Evolutionary conservation across 73 alveolate genomes (phyloP), one percentile per base, ranked within the genome.

Genomic region (Uronychia binucleata): DNA sequence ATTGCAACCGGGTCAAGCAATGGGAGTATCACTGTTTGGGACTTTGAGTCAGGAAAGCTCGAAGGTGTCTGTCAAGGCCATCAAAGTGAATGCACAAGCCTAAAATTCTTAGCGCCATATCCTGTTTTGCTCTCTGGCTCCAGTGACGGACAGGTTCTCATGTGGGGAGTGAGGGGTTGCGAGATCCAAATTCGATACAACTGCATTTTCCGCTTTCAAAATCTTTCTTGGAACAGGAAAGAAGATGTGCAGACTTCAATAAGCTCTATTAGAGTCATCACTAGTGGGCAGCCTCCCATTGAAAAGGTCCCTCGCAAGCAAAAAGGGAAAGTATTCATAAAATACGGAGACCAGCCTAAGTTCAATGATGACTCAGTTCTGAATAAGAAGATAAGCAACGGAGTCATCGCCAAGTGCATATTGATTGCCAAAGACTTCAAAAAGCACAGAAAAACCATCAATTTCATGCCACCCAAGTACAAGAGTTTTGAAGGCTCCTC

Each of bases 1-100:
- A 81, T 97, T 74, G 99, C 99, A 5, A 94, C 98, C 28, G 99
- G 99, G 1, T 90, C 97, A 31, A 78, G 93, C 32, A 97, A 97
- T 46, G 98, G 98, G 30, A 86, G 86, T 58, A 92, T 97, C 0
- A 96, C 97, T 59, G 85, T 97, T 11, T 97, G 99, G 98, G 99
- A 97, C 83, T 97, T 97, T 90, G 99, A 97, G 90, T 96, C 93
- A 92, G 88, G 97, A 14, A 97, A 97, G 86, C 82, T 97, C 1
- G 97, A 95, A 76, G 99, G 96, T 78, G 93, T 97, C 57, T 93
- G 91, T 35, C 84, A 85, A 58, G 98, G 88, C 82, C 95, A 93
- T 78, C 78, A 91, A 77, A 84, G 85, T 57, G 98, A 94, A 84
- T 93, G 89, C 27, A 79, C 90, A 26, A 86, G 89, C 58, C 76